Percentiles rank a stretch among this genome's conserved stretches.
These are phyloP conservation scores for Apiotrichum montevideense DNA, from an alignment of 1,284 basidiomycete species.

Conservation along the genomic window DNA sequence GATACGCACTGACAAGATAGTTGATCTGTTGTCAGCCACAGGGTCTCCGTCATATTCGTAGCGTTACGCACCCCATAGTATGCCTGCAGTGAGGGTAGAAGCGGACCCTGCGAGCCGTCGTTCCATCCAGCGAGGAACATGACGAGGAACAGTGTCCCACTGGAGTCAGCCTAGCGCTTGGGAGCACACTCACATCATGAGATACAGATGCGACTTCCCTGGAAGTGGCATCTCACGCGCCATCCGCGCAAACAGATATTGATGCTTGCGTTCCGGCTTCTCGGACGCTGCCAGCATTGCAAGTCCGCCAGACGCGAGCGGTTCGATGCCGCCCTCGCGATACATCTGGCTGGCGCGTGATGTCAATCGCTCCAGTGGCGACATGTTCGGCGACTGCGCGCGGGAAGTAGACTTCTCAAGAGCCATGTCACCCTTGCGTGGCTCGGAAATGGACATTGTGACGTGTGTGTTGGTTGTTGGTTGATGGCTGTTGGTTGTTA, in stretches of 20 bases:
- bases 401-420: no score
- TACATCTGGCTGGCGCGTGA: neutral
- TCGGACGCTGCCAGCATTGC: neutral
- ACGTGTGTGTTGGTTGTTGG: no score
- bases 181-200: slow-evolving; percentile 31
- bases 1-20: slow-evolving; percentile 34
- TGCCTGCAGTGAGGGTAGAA: slow-evolving; percentile 56
- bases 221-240: slow-evolving; percentile 25
- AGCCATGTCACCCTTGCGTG: no score
- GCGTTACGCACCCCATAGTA: slow-evolving; percentile 47
- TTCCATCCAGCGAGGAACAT: slow-evolving; percentile 56
- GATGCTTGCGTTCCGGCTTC: slow-evolving; percentile 1
- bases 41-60: neutral
- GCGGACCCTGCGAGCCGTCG: slow-evolving; percentile 57
- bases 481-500: no score
- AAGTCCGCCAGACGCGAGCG: neutral
- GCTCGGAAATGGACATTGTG: no score
- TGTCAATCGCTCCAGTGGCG: slow-evolving; percentile 1
- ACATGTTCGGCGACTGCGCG: neutral
- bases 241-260: slow-evolving; percentile 23
- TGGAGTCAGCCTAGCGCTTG: slow-evolving; percentile 6
- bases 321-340: neutral
- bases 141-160: slow-evolving; percentile 28
- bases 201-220: slow-evolving; percentile 1
- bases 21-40: slow-evolving; percentile 21